Evolutionary conservation across 331 rosid species (phyloP).

Genomic region (Pyracantha coccinea): DNA sequence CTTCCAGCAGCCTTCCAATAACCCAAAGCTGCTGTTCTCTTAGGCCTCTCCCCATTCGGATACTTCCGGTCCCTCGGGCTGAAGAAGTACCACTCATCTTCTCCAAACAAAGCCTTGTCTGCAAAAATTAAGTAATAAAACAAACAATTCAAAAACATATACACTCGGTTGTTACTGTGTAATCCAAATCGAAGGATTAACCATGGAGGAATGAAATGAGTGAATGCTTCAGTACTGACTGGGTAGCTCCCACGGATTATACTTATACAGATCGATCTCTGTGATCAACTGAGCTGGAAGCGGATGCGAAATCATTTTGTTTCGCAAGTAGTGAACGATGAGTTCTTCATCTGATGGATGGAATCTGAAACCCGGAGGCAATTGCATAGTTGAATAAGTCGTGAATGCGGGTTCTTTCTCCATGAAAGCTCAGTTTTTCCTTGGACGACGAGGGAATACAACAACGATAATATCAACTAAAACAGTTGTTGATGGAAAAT

Average conservation of each 20-base stretch:
- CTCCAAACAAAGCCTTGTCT: conserved; percentile 68
- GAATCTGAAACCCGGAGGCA: conserved; percentile 76
- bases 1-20: conserved; percentile 78
- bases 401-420: conserved; percentile 22
- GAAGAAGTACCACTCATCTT: conserved; percentile 73
- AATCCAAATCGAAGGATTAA: background rate
- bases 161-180: background rate
- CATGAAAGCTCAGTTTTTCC: conserved; percentile 22
- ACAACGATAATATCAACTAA: conserved; percentile 30
- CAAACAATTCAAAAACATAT: background rate
- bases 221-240: conserved; percentile 32
- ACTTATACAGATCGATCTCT: conserved; percentile 62
- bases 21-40: conserved; percentile 64
- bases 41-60: conserved; percentile 65
- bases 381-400: conserved; percentile 12
- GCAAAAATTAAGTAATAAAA: conserved; percentile 16
- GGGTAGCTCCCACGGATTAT: conserved; percentile 78
- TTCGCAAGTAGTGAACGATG: conserved; percentile 64
- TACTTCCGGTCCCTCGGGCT: conserved; percentile 66
- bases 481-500: conserved; percentile 15
- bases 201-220: conserved; percentile 1
- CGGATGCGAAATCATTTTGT: conserved; percentile 51
- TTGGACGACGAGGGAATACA: background rate
- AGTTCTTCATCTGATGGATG: conserved; percentile 79
- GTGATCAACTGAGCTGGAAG: conserved; percentile 58